phyloP scores from a whole-genome alignment of 169 alveolate genomes.

The Plasmodium vivax region DNA sequence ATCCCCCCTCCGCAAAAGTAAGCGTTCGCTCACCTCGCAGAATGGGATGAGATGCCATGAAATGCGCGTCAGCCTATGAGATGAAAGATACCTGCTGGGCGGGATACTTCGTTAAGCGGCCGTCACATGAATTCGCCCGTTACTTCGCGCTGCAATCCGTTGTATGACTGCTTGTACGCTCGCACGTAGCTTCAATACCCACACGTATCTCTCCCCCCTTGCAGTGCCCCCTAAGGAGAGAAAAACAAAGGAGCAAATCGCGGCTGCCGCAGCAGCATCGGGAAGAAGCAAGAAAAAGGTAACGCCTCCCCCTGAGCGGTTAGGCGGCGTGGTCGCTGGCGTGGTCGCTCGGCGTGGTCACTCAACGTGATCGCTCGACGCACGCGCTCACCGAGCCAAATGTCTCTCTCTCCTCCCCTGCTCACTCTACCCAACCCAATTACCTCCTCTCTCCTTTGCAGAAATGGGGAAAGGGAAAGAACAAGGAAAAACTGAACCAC shows the following conservation, averaged over 20 bases:
- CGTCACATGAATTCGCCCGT: not conserved
- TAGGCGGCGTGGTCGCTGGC: not conserved
- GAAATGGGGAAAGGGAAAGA: constrained; percentile 94
- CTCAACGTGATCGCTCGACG: not conserved
- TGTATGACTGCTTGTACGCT: not conserved
- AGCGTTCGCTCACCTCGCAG: not conserved
- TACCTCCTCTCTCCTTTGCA: constrained; percentile 30
- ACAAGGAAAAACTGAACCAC: constrained; percentile 96
- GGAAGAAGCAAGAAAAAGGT: constrained; percentile 76
- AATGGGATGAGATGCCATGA: not conserved
- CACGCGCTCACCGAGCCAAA: not conserved
- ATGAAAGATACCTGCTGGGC: not conserved
- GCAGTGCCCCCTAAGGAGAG: constrained; percentile 77
- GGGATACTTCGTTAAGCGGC: not conserved
- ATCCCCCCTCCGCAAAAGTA: not conserved
- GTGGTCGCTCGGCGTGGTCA: not conserved
- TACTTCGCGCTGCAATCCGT: not conserved
- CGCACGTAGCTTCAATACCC: not conserved
- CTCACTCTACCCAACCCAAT: not conserved
- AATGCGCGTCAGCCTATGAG: not conserved
- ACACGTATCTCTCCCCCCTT: not conserved
- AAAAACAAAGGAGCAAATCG: constrained; percentile 75
- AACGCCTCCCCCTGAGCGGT: not conserved
- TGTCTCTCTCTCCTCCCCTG: not conserved
- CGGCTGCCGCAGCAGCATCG: constrained; percentile 79